Evolutionary conservation across 2,329 filamentous ascomycete genomes (phyloP), one percentile per base, ranked within the genome.

Genomic region (Fusarium falciforme): DNA sequence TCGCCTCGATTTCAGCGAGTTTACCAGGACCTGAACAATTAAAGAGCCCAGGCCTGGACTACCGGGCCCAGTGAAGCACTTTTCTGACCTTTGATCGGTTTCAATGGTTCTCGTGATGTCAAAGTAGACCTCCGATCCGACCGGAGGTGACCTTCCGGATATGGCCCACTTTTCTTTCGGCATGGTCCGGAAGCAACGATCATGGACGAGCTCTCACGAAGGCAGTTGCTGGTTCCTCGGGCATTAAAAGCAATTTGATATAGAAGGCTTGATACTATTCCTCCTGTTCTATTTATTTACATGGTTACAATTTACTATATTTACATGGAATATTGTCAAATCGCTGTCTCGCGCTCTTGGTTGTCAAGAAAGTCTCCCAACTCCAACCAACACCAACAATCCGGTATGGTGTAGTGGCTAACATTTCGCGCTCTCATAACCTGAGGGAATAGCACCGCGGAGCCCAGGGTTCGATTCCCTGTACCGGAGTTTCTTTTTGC

Each of bases 341-440:
- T 35, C 11, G 20, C 22, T 9, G 33, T 29, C 10, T 5, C 7
- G 2, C 7, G 16, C 20, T 14, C 33, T 58, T 58, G 20, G 1
- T 2, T 3, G 4, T 12, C 17, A 47, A 47, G 8, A 47, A 5
- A 47, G 22, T 17, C 0, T 1, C 14, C 14, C 14, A 47, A 17
- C 14, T 1, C 14, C 14, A 47, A 47, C 42, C 22, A 47, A 27
- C 22, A 47, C 16, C 55, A 29, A 58, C 22, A 40, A 40, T 58
- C 54, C 55, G 55, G 35, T 58, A 58, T 58, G 76, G 76, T 79
- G 74, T 72, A 76, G 64, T 77, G 73, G 72, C 65, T 72, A 79
- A 77, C 76, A 77, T 76, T 76, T 77, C 72, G 71, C 76, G 75
- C 76, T 78, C 76, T 78, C 76, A 78, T 67, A 71, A 76, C 68